phyloP scores from a whole-genome alignment of 345 rosid species.

The Brassica napus region DNA sequence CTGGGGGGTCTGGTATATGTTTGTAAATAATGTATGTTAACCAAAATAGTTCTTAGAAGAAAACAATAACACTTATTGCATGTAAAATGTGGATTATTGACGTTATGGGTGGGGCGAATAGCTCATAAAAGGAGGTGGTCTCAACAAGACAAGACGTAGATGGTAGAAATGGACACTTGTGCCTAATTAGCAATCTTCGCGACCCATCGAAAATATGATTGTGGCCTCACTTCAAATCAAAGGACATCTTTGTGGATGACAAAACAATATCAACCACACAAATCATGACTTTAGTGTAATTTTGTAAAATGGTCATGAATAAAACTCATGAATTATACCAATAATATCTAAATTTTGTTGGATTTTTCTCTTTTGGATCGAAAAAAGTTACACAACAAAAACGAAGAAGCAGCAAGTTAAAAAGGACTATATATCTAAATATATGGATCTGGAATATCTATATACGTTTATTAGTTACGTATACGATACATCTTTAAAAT shows the following conservation, averaged over 20 bases:
- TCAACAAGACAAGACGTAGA: constrained; percentile 7
- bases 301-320: constrained; percentile 9
- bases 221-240: constrained; percentile 3
- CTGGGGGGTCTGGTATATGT: not conserved
- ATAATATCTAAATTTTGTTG: not conserved
- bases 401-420: not conserved
- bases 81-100: not conserved
- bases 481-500: not conserved
- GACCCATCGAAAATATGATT: constrained; percentile 3
- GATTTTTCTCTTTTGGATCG: constrained; percentile 4
- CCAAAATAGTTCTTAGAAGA: not conserved
- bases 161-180: constrained; percentile 13
- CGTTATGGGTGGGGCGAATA: not conserved
- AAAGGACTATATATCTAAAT: constrained; percentile 5
- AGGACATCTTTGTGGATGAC: constrained; percentile 14
- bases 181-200: not conserved
- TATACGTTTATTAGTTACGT: not conserved
- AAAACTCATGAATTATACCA: constrained; percentile 10
- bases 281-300: constrained; percentile 10
- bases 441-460: not conserved
- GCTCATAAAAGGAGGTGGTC: constrained; percentile 14
- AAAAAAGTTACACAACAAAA: not conserved
- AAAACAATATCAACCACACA: constrained; percentile 9
- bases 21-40: not conserved
- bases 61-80: not conserved